These are phyloP conservation scores for Arthrocladium fulminans DNA, from an alignment of 2,329 filamentous ascomycete genomes.

Conservation along the genomic window DNA sequence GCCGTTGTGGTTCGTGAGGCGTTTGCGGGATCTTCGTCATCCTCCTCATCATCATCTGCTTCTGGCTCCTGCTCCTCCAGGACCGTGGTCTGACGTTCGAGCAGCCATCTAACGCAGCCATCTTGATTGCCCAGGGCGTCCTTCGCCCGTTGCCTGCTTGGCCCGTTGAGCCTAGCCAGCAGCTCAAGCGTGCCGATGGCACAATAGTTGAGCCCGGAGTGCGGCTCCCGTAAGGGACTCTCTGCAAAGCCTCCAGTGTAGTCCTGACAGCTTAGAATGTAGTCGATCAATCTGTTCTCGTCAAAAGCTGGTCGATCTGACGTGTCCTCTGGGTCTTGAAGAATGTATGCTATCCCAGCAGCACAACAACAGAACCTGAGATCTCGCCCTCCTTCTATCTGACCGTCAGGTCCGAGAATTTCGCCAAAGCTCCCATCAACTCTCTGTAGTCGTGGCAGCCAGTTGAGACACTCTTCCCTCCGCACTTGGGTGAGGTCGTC, in stretches of 20 bases:
- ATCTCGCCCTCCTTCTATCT: conserved; percentile 64
- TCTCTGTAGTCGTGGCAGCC: conserved; percentile 70
- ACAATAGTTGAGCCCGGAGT: conserved; percentile 88
- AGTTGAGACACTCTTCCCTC: conserved; percentile 57
- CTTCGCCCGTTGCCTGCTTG: conserved; percentile 14
- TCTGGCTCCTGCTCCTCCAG: conserved; percentile 37
- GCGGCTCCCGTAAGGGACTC: conserved; percentile 68
- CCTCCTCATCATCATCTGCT: conserved; percentile 28
- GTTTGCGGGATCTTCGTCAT: conserved; percentile 3
- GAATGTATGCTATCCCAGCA: conserved; percentile 69
- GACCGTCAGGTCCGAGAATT: conserved; percentile 52
- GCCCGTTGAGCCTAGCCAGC: conserved; percentile 42
- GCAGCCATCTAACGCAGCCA: conserved; percentile 47
- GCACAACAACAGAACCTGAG: conserved; percentile 84
- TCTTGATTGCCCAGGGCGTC: not conserved
- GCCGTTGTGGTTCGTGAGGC: not conserved
- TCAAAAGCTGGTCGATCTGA: conserved; percentile 61
- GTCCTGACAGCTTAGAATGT: conserved; percentile 60
- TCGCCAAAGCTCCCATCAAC: conserved; percentile 88
- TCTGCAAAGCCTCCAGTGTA: conserved; percentile 83
- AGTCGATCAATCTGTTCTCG: conserved; percentile 57
- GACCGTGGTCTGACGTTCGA: conserved; percentile 53
- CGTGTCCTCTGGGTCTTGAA: conserved; percentile 54
- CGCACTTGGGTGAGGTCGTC: conserved; percentile 59
- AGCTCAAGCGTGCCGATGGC: conserved; percentile 69